Base-by-base conservation (phyloP, 345 rosid genomes). In the Kernera saxatilis region DNA sequence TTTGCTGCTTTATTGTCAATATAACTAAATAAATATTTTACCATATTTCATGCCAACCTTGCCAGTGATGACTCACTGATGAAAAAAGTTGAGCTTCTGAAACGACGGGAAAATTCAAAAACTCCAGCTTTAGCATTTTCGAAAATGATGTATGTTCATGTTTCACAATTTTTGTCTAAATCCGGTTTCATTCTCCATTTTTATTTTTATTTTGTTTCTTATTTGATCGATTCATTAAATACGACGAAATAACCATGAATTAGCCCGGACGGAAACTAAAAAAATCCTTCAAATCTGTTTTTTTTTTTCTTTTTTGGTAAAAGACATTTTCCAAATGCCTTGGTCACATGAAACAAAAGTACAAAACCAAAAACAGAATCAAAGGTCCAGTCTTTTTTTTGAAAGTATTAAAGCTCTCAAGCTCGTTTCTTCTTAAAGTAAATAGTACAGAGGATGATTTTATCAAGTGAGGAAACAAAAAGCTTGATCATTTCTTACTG, bases 341-440 rank as follows among this genome's bases (percentile, higher is more conserved):
- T 25, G 32, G 8, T 59, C 74, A 58, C 74, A 70, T 70, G 75
- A 53, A 26, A 64, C 59, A 64, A 43, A 67, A 43, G 75, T 60
- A 70, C 43, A 39, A 22, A 63, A 15, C 50, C 67, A 18, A 73
- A 73, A 66, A 39, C 58, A 74, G 71, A 64, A 64, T 56, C 71
- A 64, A 65, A 73, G 43, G 41, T 48, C 53, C 37, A 59, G 57
- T 27, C 27, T 48, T 66, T 65, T 11, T 14, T 43, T 3, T 7
- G 2, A 2, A 54, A 57, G 60, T 46, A 65, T 36, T 9, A 25
- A 67, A 67, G 61, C 62, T 74, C 54, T 48, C 40, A 59, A 59
- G 33, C 63, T 67, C 30, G 30, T 37, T 57, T 29, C 67, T 35
- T 57, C 5, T 5, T 29, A 40, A 65, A 74, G 67, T 22, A 65